These are phyloP conservation scores for Kwoniella europaea DNA, from an alignment of 768 basidiomycete species.

Conservation along the genomic window DNA sequence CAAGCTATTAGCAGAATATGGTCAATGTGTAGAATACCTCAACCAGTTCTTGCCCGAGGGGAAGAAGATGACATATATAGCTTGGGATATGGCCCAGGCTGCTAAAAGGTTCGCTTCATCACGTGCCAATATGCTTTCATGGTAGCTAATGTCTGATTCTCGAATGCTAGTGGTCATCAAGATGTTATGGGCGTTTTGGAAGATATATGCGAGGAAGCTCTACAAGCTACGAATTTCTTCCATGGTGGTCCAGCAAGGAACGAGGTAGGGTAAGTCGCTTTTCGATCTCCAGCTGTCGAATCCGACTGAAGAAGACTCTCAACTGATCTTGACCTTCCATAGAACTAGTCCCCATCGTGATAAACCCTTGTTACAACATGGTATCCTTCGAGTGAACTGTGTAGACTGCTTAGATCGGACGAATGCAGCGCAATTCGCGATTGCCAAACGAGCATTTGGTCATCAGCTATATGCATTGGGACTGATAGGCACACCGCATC, in stretches of 20 bases:
- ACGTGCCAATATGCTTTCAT: neutral
- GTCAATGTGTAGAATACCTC: slow-evolving; percentile 85
- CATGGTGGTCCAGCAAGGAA: slow-evolving; percentile 75
- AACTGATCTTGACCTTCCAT: neutral
- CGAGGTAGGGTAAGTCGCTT: slow-evolving; percentile 30
- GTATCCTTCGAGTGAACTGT: slow-evolving; percentile 91
- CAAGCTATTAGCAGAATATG: slow-evolving; percentile 87
- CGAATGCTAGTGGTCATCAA: slow-evolving; percentile 74
- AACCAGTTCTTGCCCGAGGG: slow-evolving; percentile 90
- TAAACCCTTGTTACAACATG: slow-evolving; percentile 77
- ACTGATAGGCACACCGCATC: slow-evolving; percentile 78
- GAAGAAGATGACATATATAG: slow-evolving; percentile 85
- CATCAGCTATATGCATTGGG: slow-evolving; percentile 96
- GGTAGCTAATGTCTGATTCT: too few species aligned
- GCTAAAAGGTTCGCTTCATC: slow-evolving; percentile 77
- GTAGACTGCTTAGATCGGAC: slow-evolving; percentile 97
- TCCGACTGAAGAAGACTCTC: neutral
- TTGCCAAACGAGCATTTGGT: slow-evolving; percentile 90
- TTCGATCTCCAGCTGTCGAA: neutral
- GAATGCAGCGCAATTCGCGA: slow-evolving; percentile 95
- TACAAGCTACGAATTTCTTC: slow-evolving; percentile 91
- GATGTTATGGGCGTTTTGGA: slow-evolving; percentile 95
- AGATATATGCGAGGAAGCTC: slow-evolving; percentile 90
- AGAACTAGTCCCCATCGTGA: slow-evolving; percentile 29
- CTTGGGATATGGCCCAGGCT: slow-evolving; percentile 96